phyloP scores from a whole-genome alignment of 306 rosid genomes.

The Begonia peltatifolia region DNA sequence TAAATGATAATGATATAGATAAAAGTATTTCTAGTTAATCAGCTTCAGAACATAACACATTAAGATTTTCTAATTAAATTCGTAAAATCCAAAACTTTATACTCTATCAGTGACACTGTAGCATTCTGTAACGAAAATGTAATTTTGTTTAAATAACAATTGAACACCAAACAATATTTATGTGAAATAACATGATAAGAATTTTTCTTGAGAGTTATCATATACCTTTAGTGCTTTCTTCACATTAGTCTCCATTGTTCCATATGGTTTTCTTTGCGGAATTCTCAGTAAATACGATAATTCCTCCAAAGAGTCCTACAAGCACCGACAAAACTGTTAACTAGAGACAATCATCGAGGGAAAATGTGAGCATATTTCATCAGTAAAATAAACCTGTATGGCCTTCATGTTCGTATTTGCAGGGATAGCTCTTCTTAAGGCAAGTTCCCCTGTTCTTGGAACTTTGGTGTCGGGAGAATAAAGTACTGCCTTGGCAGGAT shows the following conservation, averaged over 20 bases:
- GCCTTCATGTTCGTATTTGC: slow-evolving; percentile 79
- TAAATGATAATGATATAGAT: too few species aligned
- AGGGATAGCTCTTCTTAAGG: slow-evolving; percentile 80
- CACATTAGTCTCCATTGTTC: slow-evolving; percentile 93
- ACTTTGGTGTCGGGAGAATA: slow-evolving; percentile 87
- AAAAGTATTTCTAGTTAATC: too few species aligned
- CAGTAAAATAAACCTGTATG: slow-evolving; percentile 47
- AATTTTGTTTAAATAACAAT: background rate
- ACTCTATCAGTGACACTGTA: background rate
- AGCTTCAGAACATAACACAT: background rate
- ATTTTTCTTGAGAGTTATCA: background rate
- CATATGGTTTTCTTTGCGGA: slow-evolving; percentile 90
- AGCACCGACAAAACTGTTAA: slow-evolving; percentile 7
- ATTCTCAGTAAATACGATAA: slow-evolving; percentile 75
- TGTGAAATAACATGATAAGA: slow-evolving; percentile 1
- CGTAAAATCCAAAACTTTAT: background rate
- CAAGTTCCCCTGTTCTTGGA: slow-evolving; percentile 86
- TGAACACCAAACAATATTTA: background rate
- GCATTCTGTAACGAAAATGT: background rate
- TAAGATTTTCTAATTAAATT: background rate
- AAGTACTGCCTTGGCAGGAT: slow-evolving; percentile 53
- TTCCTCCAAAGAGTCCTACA: slow-evolving; percentile 76
- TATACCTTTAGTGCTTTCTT: slow-evolving; percentile 79
- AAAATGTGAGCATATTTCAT: slow-evolving; percentile 2
- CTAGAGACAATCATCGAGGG: slow-evolving; percentile 3